Percentiles rank a stretch among this genome's conserved stretches.
These are phyloP conservation scores for Apostasia ramifera DNA, from an alignment of 106 monocot species.

Conservation along the genomic window DNA sequence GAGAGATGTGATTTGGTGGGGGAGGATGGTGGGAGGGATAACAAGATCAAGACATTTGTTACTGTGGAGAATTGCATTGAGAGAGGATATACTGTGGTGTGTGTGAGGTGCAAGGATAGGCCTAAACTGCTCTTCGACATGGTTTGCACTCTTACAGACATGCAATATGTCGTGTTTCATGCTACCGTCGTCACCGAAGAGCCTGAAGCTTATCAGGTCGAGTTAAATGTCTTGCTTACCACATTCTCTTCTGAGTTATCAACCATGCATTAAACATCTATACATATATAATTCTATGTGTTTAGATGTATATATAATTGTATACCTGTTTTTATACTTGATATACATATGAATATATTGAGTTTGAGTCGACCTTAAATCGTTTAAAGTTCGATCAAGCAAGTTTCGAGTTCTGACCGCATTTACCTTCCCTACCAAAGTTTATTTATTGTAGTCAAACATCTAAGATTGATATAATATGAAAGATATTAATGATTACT, in stretches of 20 bases:
- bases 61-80: conserved; percentile 32
- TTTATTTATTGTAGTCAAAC: neutral
- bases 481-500: no score
- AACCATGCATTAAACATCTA: neutral
- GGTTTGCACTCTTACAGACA: conserved; percentile 43
- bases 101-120: conserved; percentile 37
- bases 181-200: conserved; percentile 52
- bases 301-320: no score
- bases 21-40: neutral
- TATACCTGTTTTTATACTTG: no score
- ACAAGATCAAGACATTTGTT: conserved; percentile 18
- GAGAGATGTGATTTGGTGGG: conserved; percentile 7
- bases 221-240: neutral
- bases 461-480: neutral
- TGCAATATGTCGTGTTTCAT: conserved; percentile 64
- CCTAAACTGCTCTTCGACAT: conserved; percentile 58
- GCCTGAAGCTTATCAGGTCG: conserved; percentile 56
- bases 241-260: no score
- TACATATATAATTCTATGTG: no score
- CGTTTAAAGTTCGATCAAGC: no score
- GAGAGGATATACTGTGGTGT: conserved; percentile 44
- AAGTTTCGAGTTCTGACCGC: no score
- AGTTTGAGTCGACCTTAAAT: no score
- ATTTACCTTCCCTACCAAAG: no score
- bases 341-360: no score